Evolutionary conservation across 140 eudicot species (phyloP).

Genomic region (Flaveria floridana): DNA sequence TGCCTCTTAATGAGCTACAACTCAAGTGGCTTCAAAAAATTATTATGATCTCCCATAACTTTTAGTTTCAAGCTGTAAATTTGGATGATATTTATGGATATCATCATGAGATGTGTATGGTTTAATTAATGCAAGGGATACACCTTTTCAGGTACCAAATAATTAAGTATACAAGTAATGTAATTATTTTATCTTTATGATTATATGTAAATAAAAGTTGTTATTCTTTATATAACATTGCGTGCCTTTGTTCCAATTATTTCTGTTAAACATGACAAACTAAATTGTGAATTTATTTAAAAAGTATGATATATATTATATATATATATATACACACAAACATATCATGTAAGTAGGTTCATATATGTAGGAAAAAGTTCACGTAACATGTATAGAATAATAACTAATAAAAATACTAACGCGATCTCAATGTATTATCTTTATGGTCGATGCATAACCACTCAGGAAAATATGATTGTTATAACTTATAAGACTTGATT

Average conservation of each 20-base stretch:
- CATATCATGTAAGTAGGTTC: not conserved
- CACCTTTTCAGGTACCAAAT: not conserved
- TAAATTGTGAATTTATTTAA: not conserved
- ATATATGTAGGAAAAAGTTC: too few relatives aligned
- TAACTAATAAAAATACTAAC: not conserved
- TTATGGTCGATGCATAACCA: too few relatives aligned
- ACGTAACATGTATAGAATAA: too few relatives aligned
- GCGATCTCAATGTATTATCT: not conserved
- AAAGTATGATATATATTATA: not conserved
- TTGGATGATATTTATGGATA: not conserved
- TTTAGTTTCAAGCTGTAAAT: not conserved
- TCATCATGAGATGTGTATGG: not conserved
- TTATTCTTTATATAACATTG: not conserved
- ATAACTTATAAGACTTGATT: too few relatives aligned
- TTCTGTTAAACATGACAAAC: not conserved
- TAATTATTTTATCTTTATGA: not conserved
- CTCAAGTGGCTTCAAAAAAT: too few relatives aligned
- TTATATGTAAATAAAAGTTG: not conserved
- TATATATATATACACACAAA: too few relatives aligned
- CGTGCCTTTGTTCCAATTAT: not conserved
- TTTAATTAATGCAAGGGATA: not conserved
- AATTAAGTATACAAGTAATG: not conserved
- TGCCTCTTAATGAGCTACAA: too few relatives aligned
- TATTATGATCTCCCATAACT: not conserved
- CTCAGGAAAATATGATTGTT: too few relatives aligned